Evolutionary conservation across 805 yeast species (phyloP).

Genomic region (Huiozyma sinensis): DNA sequence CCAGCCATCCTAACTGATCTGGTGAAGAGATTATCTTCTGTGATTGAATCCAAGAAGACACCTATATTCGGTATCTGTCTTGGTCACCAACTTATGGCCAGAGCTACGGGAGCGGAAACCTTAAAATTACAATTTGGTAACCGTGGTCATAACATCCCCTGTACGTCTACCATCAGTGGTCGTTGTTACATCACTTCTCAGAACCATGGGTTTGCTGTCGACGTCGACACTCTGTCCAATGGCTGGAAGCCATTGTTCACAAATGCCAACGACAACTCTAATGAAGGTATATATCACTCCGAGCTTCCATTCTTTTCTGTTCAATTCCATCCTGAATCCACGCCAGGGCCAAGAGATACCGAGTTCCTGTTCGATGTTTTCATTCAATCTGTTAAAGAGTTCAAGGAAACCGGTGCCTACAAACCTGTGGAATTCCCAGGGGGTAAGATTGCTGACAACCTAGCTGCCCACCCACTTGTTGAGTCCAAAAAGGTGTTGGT

Average conservation of each 20-base stretch:
- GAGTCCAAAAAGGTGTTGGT: constrained; percentile 86
- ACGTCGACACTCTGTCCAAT: constrained; percentile 53
- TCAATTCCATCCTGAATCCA: constrained; percentile 98
- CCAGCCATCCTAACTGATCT: constrained; percentile 75
- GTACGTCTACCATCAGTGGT: constrained; percentile 81
- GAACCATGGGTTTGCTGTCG: constrained; percentile 98
- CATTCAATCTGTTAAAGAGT: constrained; percentile 66
- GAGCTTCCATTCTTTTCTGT: constrained; percentile 89
- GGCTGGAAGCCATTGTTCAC: constrained; percentile 94
- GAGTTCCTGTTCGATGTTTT: constrained; percentile 94
- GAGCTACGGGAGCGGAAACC: constrained; percentile 93
- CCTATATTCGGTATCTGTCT: constrained; percentile 97
- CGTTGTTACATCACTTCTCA: constrained; percentile 97
- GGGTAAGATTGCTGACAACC: constrained; percentile 64
- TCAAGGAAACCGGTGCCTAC: constrained; percentile 40
- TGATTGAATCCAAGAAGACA: constrained; percentile 54
- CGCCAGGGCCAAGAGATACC: constrained; percentile 99
- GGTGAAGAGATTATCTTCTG: constrained; percentile 47
- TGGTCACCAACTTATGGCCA: constrained; percentile 93
- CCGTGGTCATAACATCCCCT: constrained; percentile 98
- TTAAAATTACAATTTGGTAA: constrained; percentile 92
- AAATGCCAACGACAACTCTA: constrained; percentile 93
- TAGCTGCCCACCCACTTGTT: constrained; percentile 64
- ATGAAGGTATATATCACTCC: constrained; percentile 94
- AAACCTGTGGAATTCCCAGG: constrained; percentile 87